Conservation (phyloP, 768 basidiomycete species). For the Rhodosporidiobolus sp. region DNA sequence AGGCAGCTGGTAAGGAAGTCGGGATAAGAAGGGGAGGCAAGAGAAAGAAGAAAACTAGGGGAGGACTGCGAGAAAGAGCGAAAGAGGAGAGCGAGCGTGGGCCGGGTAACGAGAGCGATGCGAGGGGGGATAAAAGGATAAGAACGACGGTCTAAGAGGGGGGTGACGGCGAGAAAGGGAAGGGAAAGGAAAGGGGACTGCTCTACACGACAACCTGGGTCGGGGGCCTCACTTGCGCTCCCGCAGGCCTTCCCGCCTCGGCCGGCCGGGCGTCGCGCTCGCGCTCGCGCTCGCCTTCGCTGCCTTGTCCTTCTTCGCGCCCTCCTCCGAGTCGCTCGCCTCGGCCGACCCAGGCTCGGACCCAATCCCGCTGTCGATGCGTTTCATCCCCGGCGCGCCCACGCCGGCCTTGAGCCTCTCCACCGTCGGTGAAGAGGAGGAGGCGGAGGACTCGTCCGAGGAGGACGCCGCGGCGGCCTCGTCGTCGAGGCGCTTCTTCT, state of each 20-base stretch:
- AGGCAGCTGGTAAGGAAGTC: background rate
- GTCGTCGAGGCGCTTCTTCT: conserved; percentile 38
- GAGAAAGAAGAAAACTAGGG: background rate
- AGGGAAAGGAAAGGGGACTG: background rate
- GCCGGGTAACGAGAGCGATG: background rate
- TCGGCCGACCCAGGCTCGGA: background rate
- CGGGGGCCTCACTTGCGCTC: conserved; percentile 7
- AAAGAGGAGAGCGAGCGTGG: background rate
- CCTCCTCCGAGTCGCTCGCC: conserved; percentile 4
- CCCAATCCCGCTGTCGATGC: conserved; percentile 11
- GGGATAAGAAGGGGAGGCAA: background rate
- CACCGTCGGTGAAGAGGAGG: background rate
- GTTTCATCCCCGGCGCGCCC: conserved; percentile 6
- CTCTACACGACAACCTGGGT: background rate
- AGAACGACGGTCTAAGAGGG: background rate
- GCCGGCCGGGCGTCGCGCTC: conserved; percentile 2
- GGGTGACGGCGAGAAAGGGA: background rate
- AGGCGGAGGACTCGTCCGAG: background rate
- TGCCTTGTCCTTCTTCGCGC: background rate
- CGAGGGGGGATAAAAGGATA: background rate
- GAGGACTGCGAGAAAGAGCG: background rate
- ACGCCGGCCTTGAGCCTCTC: no score
- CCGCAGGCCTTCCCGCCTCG: conserved; percentile 12
- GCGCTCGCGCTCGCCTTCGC: background rate
- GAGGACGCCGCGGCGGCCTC: background rate